These are phyloP conservation scores for Vaccinium corymbosum DNA, from an alignment of 148 eudicot species.

Conservation along the genomic window DNA sequence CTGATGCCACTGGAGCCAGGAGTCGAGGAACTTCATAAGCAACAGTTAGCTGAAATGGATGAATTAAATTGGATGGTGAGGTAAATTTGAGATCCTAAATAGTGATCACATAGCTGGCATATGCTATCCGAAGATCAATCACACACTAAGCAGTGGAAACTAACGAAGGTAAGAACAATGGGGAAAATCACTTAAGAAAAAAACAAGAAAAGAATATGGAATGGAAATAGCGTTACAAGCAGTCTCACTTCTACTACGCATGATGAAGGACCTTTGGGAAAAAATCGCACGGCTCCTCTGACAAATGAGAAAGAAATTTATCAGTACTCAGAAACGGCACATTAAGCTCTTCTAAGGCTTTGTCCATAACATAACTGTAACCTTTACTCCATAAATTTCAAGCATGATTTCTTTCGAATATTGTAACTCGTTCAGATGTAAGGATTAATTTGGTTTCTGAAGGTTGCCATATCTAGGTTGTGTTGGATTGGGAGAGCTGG, in stretches of 20 bases:
- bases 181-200: neutral
- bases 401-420: neutral
- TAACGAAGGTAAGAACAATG: neutral
- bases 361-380: neutral
- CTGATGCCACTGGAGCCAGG: slow-evolving; percentile 85
- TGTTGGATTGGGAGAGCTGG: neutral
- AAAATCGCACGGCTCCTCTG: slow-evolving; percentile 98
- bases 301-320: slow-evolving; percentile 25
- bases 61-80: neutral
- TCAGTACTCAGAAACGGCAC: slow-evolving; percentile 14
- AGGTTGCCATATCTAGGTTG: neutral
- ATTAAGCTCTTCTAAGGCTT: neutral
- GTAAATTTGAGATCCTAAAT: neutral
- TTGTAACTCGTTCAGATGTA: neutral
- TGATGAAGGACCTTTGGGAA: slow-evolving; percentile 79
- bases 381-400: neutral
- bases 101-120: neutral
- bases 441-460: neutral
- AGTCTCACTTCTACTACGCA: slow-evolving; percentile 80
- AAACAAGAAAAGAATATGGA: neutral
- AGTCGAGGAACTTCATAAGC: slow-evolving; percentile 93
- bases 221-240: slow-evolving; percentile 14
- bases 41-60: slow-evolving; percentile 72
- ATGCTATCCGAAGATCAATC: neutral
- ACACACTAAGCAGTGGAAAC: neutral